These are phyloP conservation scores for Leishmania tarentolae DNA, from an alignment of 208 protist species.

Conservation along the genomic window DNA sequence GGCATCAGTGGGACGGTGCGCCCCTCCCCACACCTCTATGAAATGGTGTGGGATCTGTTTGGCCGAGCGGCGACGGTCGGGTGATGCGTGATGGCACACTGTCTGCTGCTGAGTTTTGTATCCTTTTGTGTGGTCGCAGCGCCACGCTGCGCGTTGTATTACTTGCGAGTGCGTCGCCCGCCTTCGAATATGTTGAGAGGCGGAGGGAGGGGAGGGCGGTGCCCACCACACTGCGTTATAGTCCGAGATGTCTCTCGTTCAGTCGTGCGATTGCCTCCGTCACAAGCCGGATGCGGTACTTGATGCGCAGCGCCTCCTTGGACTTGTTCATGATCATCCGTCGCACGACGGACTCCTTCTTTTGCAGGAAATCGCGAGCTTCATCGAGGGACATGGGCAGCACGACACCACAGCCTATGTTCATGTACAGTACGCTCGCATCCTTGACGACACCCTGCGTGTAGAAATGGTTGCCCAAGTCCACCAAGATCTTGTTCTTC, in stretches of 20 bases:
- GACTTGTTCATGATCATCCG: conserved; percentile 36
- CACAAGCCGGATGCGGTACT: conserved; percentile 83
- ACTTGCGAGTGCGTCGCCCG: background rate
- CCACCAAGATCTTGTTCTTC: conserved; percentile 71
- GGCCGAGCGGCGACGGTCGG: background rate
- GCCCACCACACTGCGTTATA: too few relatives aligned
- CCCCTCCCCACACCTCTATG: background rate
- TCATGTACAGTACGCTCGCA: conserved; percentile 53
- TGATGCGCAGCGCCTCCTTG: conserved; percentile 64
- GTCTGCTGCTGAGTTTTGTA: too few relatives aligned
- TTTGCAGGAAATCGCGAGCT: conserved; percentile 52
- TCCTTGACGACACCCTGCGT: conserved; percentile 52
- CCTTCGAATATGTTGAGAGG: background rate
- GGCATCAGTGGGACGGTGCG: background rate
- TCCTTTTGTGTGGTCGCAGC: too few relatives aligned
- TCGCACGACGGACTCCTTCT: conserved; percentile 56
- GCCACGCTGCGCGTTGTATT: background rate
- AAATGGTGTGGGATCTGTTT: background rate
- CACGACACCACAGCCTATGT: conserved; percentile 82
- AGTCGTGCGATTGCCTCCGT: conserved; percentile 72
- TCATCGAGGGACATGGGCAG: conserved; percentile 68
- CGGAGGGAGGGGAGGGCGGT: conserved; percentile 6
- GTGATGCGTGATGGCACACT: background rate
- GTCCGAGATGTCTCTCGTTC: conserved; percentile 36
- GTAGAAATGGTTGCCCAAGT: conserved; percentile 83